Percentiles rank a stretch among this genome's conserved stretches.
phyloP scores from a whole-genome alignment of 805 yeast species.

The Tetrapisispora arboricola region DNA sequence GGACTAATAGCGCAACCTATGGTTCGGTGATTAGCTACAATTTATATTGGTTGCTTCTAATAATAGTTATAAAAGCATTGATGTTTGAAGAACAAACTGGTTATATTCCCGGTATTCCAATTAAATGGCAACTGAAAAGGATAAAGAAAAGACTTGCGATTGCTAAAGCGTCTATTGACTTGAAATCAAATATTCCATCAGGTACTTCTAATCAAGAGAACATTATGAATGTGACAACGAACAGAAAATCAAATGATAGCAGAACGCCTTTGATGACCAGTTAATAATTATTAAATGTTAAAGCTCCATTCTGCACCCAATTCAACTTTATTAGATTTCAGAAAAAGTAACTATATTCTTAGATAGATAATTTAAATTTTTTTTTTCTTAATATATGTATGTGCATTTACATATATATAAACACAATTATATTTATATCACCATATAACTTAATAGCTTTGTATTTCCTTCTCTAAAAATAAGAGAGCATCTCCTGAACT shows the following conservation, averaged over 20 bases:
- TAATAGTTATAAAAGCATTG: constrained; percentile 36
- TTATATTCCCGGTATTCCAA: constrained; percentile 50
- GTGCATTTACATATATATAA: too few species aligned
- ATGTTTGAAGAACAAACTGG: constrained; percentile 49
- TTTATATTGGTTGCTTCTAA: constrained; percentile 52
- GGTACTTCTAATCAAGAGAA: neutral
- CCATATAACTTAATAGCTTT: too few species aligned
- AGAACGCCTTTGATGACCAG: constrained; percentile 12
- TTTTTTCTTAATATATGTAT: neutral
- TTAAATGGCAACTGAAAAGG: constrained; percentile 46
- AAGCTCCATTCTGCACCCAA: too few species aligned
- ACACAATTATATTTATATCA: neutral
- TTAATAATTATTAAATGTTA: neutral
- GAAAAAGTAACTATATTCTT: neutral
- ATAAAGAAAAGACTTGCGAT: constrained; percentile 33
- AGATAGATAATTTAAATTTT: neutral
- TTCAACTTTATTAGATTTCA: too few species aligned
- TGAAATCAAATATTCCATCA: constrained; percentile 7
- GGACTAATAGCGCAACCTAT: constrained; percentile 91
- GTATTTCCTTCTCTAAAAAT: constrained; percentile 30
- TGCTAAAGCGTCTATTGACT: constrained; percentile 21
- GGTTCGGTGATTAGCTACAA: constrained; percentile 73
- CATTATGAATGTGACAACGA: neutral
- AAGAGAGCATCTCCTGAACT: constrained; percentile 95
- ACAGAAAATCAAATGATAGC: constrained; percentile 20